Base-by-base conservation (phyloP, 805 yeast species). In the Candida fluviatilis region DNA sequence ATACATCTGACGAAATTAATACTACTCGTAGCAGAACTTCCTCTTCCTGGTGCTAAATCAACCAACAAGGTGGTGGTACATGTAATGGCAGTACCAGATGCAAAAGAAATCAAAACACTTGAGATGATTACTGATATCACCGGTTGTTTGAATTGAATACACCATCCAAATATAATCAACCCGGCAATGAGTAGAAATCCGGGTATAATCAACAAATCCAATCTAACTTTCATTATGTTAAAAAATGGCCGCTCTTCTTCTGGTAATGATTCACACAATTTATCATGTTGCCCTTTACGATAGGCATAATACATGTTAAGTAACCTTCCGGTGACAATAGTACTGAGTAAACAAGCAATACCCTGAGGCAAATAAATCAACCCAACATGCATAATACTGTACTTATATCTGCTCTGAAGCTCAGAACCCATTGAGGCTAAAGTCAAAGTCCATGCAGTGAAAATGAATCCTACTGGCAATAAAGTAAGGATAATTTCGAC, bases 321-420 rank as follows among this genome's bases (percentile, higher is more conserved):
- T 3, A 76, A 30, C 45, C 67, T 63, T 1, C 95, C 95, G 3
- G 79, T 59, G 0, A 54, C 25, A 0, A 86, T 43, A 0, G 90
- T 75, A 17, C 91, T 87, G 0, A 68, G 28, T 12, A 84, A 55
- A 3, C 86, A 76, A 8, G 82, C 83, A 0, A 76, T 47, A 12
- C 96, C 96, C 15, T 82, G 78, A 3, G 95, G 84, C 30, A 88
- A 64, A 51, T 80, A 88, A 39, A 87, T 77, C 13, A 78, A 58
- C 3, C 95, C 95, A 28, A 85, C 76, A 33, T 76, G 68, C 32
- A 76, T 60, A 1, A 80, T 73, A 1, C 71, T 46, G 42, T 78
- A 73, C 19, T 68, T 58, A 47, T 86, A 85, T 4, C 48, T 46
- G 4, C 62, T 45, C 23, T 75, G 64, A 24, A 87, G 57, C 11